Percentiles rank a stretch among this genome's conserved stretches.
phyloP scores from a whole-genome alignment of 345 rosid genomes.

The Euphorbia lathyris region DNA sequence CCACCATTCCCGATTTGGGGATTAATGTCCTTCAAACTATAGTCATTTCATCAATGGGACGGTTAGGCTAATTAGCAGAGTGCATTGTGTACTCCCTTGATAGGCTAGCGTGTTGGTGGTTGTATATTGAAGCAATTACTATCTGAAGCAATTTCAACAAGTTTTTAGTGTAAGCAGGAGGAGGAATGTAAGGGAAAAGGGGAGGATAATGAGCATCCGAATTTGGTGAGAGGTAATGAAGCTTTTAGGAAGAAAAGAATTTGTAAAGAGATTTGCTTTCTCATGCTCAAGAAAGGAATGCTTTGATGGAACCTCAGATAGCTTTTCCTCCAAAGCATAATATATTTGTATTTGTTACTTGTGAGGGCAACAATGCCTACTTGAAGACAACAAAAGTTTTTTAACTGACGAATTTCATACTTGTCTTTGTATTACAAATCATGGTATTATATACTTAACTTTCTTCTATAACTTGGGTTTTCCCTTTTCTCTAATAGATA shows the following conservation, averaged over 20 bases:
- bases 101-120: conserved; percentile 28
- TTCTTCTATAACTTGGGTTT: too few relatives aligned
- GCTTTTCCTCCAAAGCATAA: too few relatives aligned
- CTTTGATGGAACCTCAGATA: background rate
- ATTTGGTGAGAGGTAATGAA: conserved; percentile 31
- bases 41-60: conserved; percentile 40
- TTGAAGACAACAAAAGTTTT: too few relatives aligned
- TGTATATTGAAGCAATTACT: conserved; percentile 18
- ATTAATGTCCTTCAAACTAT: conserved; percentile 59
- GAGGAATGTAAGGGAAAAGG: too few relatives aligned
- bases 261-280: conserved; percentile 15
- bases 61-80: conserved; percentile 23
- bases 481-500: too few relatives aligned
- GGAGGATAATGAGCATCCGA: conserved; percentile 54
- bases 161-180: too few relatives aligned
- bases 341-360: too few relatives aligned
- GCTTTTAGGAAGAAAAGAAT: conserved; percentile 48
- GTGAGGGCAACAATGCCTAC: too few relatives aligned
- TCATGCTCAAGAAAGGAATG: conserved; percentile 22
- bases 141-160: conserved; percentile 50
- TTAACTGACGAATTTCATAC: too few relatives aligned
- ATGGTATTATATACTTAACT: too few relatives aligned
- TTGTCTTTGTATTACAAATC: too few relatives aligned
- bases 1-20: conserved; percentile 77
- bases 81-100: conserved; percentile 36